Conservation (phyloP, 2,329 filamentous ascomycete genomes). For the Tolypocladium guangdongense region DNA sequence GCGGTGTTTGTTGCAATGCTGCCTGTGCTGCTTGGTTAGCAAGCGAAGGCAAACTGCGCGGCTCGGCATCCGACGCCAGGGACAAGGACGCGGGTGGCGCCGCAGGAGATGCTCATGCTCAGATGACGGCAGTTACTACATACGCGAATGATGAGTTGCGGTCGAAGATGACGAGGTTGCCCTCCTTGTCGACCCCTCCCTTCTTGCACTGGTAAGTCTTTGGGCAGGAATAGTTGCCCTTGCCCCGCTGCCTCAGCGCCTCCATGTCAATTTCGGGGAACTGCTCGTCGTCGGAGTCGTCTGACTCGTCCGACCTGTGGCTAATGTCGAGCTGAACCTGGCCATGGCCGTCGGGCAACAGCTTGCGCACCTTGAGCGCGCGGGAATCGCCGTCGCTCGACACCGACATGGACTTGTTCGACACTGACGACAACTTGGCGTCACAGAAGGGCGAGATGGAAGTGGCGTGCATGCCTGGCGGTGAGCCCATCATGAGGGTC, state of each 20-base stretch:
- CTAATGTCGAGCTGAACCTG: conserved; percentile 5
- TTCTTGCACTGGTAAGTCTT: conserved; percentile 25
- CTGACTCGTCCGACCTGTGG: conserved; percentile 15
- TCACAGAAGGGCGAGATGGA: conserved; percentile 13
- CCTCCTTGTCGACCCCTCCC: conserved; percentile 27
- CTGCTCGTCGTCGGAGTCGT: conserved; percentile 23
- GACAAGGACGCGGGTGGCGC: neutral
- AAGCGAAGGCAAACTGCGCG: neutral
- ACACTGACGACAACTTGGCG: conserved; percentile 6
- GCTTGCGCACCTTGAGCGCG: conserved; percentile 11
- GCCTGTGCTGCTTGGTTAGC: conserved; percentile 14
- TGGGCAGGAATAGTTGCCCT: conserved; percentile 26
- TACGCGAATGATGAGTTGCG: conserved; percentile 31
- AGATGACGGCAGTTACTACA: conserved; percentile 3
- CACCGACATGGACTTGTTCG: conserved; percentile 6
- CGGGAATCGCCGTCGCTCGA: conserved; percentile 11
- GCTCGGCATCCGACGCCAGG: neutral
- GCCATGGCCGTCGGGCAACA: conserved; percentile 9
- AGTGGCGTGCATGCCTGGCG: conserved; percentile 8
- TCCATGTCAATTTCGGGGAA: conserved; percentile 27
- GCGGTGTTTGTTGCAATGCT: conserved; percentile 31
- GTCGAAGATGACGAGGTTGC: conserved; percentile 26
- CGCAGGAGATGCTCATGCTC: neutral
- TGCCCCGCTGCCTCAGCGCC: conserved; percentile 26
- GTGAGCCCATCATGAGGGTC: conserved; percentile 4